phyloP scores from a whole-genome alignment of 441 rosid genomes.

The Biscutella laevigata region DNA sequence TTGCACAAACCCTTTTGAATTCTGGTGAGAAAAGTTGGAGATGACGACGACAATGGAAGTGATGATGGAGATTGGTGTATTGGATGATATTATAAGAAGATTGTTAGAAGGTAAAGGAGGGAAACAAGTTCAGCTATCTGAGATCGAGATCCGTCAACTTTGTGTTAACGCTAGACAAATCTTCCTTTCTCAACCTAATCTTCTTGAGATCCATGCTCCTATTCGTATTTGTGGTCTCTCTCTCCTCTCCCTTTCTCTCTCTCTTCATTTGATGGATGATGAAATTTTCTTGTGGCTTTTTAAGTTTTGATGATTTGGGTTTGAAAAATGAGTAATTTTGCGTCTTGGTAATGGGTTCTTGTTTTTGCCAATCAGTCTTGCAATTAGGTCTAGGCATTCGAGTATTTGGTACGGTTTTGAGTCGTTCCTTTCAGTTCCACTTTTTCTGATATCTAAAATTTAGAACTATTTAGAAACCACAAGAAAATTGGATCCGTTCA shows the following conservation, averaged over 20 bases:
- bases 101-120: constrained; percentile 86
- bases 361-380: not conserved
- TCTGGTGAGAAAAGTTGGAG: constrained; percentile 11
- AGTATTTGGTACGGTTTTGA: no score
- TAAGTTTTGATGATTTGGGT: constrained; percentile 5
- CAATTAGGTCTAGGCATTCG: no score
- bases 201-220: constrained; percentile 77
- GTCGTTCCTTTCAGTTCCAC: no score
- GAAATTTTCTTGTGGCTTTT: not conserved
- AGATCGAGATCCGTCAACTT: constrained; percentile 93
- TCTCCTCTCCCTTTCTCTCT: constrained; percentile 12
- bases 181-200: constrained; percentile 81
- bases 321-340: not conserved
- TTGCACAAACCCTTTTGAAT: constrained; percentile 17
- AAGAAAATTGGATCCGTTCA: no score
- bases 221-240: constrained; percentile 75
- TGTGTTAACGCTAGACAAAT: constrained; percentile 93
- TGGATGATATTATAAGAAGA: constrained; percentile 94
- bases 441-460: no score
- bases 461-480: no score
- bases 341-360: not conserved
- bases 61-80: constrained; percentile 67
- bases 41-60: constrained; percentile 92
- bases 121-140: constrained; percentile 89
- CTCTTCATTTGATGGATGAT: not conserved